Base-by-base conservation (phyloP, 768 basidiomycete species). In the Hypsizygus marmoreus region DNA sequence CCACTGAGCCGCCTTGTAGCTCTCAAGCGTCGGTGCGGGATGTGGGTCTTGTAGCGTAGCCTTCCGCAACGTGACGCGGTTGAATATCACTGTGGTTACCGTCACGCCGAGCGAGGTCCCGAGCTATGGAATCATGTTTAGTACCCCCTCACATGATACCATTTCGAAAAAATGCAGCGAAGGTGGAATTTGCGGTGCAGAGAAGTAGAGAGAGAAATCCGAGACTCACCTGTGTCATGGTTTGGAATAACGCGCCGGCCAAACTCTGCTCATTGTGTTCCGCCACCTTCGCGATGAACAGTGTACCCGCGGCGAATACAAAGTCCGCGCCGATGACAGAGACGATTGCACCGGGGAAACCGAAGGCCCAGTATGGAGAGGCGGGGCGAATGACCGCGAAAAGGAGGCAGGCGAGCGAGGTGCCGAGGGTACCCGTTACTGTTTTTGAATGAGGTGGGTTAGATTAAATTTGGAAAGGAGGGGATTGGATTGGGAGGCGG, bases 291-390 rank as follows among this genome's bases (percentile, higher is more conserved):
- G 88, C 84, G 32, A 89, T 77, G 54, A 86, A 91, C 12, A 91
- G 66, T 4, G 85, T 86, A 2, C 89, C 90, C 0, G 81, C 67
- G 0, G 89, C 69, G 56, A 81, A 91, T 2, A 87, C 80, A 50
- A 91, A 88, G 57, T 91, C 90, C 1, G 81, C 87, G 14, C 90
- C 90, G 36, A 88, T 74, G 11, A 90, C 88, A 16, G 77, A 66
- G 34, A 86, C 46, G 30, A 80, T 64, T 0, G 86, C 76, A 1
- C 83, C 77, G 0, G 88, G 86, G 63, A 91, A 91, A 4, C 80
- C 82, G 47, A 74, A 86, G 1, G 84, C 85, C 90, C 89, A 91
- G 54, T 83, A 91, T 1, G 81, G 64, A 6, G 68, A 69, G 0
- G 62, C 50, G 0, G 84, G 76, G 19, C 77, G 52, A 50, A 90